Conservation (phyloP, 2,329 filamentous ascomycete genomes). For the Fusarium torreyae region DNA sequence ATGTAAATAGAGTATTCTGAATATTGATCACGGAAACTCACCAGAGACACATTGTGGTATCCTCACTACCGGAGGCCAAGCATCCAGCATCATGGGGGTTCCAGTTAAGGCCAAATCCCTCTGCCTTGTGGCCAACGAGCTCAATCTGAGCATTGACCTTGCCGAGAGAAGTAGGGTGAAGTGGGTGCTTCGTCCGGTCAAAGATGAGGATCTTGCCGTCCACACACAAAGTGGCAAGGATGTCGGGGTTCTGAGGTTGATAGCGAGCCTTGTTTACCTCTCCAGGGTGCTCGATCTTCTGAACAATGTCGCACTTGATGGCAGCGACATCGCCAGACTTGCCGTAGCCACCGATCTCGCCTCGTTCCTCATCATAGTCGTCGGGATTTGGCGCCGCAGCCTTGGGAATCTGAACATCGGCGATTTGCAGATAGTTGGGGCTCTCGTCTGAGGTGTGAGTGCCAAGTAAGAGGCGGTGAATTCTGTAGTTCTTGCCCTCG, state of each 20-base stretch:
- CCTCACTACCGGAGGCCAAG: conserved; percentile 91
- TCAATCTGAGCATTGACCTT: conserved; percentile 86
- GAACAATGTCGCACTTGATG: conserved; percentile 91
- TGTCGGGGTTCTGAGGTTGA: conserved; percentile 96
- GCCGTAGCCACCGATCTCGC: conserved; percentile 94
- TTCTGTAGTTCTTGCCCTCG: conserved; percentile 87
- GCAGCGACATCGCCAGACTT: conserved; percentile 77
- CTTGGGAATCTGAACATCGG: conserved; percentile 93
- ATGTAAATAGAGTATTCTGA: conserved; percentile 32
- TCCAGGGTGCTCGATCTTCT: conserved; percentile 95
- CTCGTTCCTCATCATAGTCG: conserved; percentile 92
- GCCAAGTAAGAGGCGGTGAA: conserved; percentile 91
- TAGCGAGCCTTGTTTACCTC: conserved; percentile 99
- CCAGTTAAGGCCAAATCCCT: conserved; percentile 96
- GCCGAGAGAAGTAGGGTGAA: conserved; percentile 74
- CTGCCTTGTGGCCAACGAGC: conserved; percentile 85
- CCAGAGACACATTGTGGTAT: conserved; percentile 93
- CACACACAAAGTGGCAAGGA: conserved; percentile 93
- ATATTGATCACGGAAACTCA: conserved; percentile 58
- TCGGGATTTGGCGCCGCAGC: conserved; percentile 79
- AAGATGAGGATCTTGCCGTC: conserved; percentile 93
- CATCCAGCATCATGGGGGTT: conserved; percentile 86
- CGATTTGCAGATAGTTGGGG: conserved; percentile 94
- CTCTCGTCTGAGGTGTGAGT: conserved; percentile 92
- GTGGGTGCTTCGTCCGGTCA: conserved; percentile 94